Conservation (phyloP, 1,139 yeast genomes). For the Yamadazyma conglobata region DNA sequence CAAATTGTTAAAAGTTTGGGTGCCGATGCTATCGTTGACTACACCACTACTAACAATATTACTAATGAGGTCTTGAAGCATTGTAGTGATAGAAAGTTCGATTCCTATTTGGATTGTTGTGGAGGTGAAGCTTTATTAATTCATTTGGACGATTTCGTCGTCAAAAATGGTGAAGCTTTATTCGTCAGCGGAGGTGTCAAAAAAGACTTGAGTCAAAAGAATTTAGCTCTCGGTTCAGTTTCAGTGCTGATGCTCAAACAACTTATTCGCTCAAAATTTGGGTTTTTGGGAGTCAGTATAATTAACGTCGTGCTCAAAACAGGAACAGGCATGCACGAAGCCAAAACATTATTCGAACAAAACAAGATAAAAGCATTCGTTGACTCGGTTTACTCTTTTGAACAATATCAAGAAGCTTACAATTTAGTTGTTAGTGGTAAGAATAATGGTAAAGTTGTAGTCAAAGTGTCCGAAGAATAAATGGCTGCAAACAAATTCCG, state of each 20-base stretch:
- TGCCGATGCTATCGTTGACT: conserved; percentile 51
- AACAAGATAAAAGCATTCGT: conserved; percentile 43
- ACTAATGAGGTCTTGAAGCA: conserved; percentile 22
- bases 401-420: conserved; percentile 47
- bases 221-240: too few relatives aligned
- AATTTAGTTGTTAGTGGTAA: conserved; percentile 41
- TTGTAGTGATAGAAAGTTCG: conserved; percentile 31
- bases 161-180: conserved; percentile 36
- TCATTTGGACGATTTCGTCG: conserved; percentile 1
- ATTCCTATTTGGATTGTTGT: conserved; percentile 29
- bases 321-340: conserved; percentile 12
- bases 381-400: conserved; percentile 52
- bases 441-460: conserved; percentile 63
- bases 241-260: too few relatives aligned
- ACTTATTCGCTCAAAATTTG: too few relatives aligned
- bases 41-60: conserved; percentile 28
- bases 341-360: conserved; percentile 31
- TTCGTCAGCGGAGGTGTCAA: conserved; percentile 51
- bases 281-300: too few relatives aligned
- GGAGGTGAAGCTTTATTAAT: conserved; percentile 22
- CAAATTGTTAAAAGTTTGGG: conserved; percentile 46
- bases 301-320: conserved; percentile 1
- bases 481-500: too few relatives aligned
- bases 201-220: conserved; percentile 23
- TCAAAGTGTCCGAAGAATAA: too few relatives aligned